Evolutionary conservation across 148 eudicot species (phyloP).

Genomic region (Chenopodium berlandieri): DNA sequence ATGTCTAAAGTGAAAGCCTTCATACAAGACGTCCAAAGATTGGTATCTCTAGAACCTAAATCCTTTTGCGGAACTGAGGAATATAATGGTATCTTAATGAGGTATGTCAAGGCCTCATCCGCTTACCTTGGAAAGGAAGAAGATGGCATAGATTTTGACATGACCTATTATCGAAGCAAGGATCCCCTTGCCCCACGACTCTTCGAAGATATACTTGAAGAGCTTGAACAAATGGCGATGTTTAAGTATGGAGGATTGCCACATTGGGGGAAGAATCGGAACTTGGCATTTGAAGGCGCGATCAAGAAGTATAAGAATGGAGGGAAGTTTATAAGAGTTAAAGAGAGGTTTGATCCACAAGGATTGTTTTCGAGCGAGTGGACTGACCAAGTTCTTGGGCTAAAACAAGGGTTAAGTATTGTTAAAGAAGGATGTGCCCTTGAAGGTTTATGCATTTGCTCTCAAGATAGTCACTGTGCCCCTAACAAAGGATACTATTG

Average conservation of each 20-base stretch:
- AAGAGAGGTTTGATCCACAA: conserved; percentile 54
- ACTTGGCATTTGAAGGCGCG: conserved; percentile 62
- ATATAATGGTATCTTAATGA: conserved; percentile 66
- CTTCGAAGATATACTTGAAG: conserved; percentile 58
- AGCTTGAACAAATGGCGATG: conserved; percentile 69
- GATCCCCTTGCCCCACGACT: conserved; percentile 62
- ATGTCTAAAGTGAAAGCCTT: conserved; percentile 54
- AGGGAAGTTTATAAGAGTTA: conserved; percentile 45
- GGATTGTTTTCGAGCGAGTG: conserved; percentile 72
- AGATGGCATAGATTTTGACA: conserved; percentile 67
- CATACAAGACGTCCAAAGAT: conserved; percentile 57
- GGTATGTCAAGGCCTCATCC: conserved; percentile 67
- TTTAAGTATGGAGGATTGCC: conserved; percentile 75
- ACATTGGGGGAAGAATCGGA: conserved; percentile 90
- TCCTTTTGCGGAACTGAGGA: conserved; percentile 62
- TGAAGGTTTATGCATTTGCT: conserved; percentile 81
- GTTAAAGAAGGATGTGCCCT: conserved; percentile 65
- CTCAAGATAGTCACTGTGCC: conserved; percentile 67
- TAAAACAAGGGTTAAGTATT: conserved; percentile 39
- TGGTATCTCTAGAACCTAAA: conserved; percentile 47
- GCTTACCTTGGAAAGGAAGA: conserved; percentile 76
- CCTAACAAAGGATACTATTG: conserved; percentile 65
- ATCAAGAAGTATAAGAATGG: conserved; percentile 52
- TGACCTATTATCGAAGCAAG: conserved; percentile 73
- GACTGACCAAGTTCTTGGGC: conserved; percentile 66